Conservation (phyloP, 371 early-diverging fungal species). For the Saksenaea vasiformis region DNA sequence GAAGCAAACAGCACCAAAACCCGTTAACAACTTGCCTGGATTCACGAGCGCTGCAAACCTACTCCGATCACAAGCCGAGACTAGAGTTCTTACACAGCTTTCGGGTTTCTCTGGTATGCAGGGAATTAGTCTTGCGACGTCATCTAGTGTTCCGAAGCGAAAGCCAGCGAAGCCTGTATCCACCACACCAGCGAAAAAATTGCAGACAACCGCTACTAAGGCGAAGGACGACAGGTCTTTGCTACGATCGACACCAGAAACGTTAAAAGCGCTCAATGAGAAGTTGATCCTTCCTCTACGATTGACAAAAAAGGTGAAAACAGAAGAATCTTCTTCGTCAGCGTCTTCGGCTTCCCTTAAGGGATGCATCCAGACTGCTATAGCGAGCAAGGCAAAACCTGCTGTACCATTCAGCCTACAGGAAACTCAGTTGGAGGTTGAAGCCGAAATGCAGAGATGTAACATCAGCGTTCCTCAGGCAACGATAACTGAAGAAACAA, state of each 20-base stretch:
- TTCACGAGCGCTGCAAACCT: conserved; percentile 30
- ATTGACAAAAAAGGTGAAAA: background rate
- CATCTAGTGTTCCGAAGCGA: background rate
- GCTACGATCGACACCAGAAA: background rate
- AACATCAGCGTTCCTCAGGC: background rate
- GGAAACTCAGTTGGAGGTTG: background rate
- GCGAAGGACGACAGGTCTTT: background rate
- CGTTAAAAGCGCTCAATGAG: background rate
- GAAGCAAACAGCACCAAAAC: background rate
- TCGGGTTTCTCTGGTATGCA: background rate
- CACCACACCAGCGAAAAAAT: background rate
- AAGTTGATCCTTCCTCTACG: background rate
- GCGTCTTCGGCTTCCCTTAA: background rate
- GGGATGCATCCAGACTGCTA: background rate
- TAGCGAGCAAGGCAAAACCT: background rate
- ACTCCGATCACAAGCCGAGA: background rate
- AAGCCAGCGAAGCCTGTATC: background rate
- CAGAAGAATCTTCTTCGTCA: background rate
- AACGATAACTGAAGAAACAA: background rate
- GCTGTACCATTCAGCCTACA: background rate
- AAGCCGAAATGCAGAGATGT: background rate
- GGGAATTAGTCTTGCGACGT: background rate
- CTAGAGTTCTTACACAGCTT: background rate
- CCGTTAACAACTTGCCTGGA: conserved; percentile 18
- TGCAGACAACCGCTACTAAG: background rate